Evolutionary conservation across 768 basidiomycete species (phyloP), one percentile per base, ranked within the genome.

Genomic region (Antrodiella citrinella): DNA sequence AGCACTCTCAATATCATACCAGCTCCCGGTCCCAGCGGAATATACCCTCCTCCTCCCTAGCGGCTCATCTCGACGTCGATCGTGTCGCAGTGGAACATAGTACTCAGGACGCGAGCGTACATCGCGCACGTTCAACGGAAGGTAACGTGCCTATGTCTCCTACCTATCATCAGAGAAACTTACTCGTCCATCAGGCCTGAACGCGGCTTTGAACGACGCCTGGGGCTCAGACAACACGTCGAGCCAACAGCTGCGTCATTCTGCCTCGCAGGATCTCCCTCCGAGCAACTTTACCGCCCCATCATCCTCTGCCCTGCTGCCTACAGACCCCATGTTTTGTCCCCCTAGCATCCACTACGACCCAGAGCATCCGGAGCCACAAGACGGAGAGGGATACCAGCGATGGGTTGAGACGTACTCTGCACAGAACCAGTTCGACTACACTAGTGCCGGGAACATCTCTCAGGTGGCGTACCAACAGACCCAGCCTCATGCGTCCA

Each of bases 361-460:
- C 23, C 50, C 50, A 18, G 50, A 51, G 3, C 44, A 51, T 20
- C 44, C 24, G 44, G 4, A 26, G 21, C 42, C 11, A 22, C 41
- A 48, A 20, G 49, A 49, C n/a, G 30, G 20, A 18, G 48, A 26
- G n/a, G 48, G 48, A 7, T 51, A 53, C 22, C 48, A 53, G 48
- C 44, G 50, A 19, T 55, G 47, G 51, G 46, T 54, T 5, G 40
- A 47, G 12, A 42, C 4, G 18, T 44, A 48, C 41, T 51, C 52
- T 1, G 10, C 22, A 12, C 48, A 49, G 26, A 24, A 20, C 26
- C n/a, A 19, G 42, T 53, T 45, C 22, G 22, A 30, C 3, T 45
- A 13, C 13, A 22, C 4, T 24, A 22, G 44, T 9, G 44, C 22
- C 19, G 44, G 24, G 4, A 45, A 15, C 44, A 47, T 15, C 51